phyloP scores from a whole-genome alignment of 306 rosid genomes.

The Castanea mollissima region DNA sequence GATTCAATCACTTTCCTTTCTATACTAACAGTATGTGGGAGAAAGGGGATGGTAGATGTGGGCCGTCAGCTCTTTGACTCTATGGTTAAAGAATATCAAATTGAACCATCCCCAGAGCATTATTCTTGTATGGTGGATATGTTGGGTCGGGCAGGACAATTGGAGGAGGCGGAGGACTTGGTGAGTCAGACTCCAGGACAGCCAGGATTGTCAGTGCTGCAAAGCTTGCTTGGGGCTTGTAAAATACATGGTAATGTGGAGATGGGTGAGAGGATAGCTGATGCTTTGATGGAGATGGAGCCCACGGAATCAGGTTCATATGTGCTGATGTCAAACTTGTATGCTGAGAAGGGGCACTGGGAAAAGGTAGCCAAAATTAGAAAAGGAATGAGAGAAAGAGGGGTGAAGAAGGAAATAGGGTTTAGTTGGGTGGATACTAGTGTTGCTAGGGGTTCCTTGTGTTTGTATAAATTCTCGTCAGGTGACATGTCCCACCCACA shows the following conservation, averaged over 20 bases:
- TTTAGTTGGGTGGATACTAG: conserved; percentile 73
- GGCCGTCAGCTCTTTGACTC: conserved; percentile 55
- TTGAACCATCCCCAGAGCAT: conserved; percentile 69
- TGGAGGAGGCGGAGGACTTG: conserved; percentile 68
- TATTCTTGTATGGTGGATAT: conserved; percentile 79
- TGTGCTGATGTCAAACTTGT: conserved; percentile 68
- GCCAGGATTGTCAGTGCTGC: conserved; percentile 67
- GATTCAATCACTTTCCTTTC: conserved; percentile 50
- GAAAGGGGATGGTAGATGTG: conserved; percentile 75
- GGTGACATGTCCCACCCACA: conserved; percentile 67
- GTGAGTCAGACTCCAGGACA: conserved; percentile 53
- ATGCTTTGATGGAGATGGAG: conserved; percentile 57
- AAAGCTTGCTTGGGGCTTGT: conserved; percentile 84
- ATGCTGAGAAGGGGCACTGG: conserved; percentile 83
- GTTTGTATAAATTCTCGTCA: conserved; percentile 72
- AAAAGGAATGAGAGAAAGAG: conserved; percentile 66
- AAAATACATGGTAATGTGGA: conserved; percentile 62
- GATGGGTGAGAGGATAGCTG: conserved; percentile 61
- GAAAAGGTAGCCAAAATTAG: conserved; percentile 73
- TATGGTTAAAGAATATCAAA: conserved; percentile 52
- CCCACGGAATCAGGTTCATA: conserved; percentile 69
- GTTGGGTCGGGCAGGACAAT: conserved; percentile 66
- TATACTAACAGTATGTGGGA: conserved; percentile 62
- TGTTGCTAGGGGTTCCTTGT: conserved; percentile 48
- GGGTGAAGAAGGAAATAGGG: conserved; percentile 77